A percentile compares a stretch with the other conserved stretches of the same genome.
phyloP scores from a whole-genome alignment of 176 grass and related monocot genomes.

The Musa acuminata region DNA sequence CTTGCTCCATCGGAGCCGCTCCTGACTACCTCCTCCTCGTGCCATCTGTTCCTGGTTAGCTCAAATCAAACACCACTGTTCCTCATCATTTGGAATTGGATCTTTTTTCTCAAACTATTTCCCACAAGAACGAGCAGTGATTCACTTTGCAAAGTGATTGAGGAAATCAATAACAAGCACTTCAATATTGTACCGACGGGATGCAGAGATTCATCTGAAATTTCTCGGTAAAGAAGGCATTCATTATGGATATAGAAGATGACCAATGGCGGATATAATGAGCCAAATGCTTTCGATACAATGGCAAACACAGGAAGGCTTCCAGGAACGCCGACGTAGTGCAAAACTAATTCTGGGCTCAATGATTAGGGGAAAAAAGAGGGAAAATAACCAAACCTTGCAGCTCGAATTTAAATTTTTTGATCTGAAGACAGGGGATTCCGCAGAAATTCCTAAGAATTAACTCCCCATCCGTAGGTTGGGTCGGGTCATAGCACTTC shows the following conservation, averaged over 20 bases:
- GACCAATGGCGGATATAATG: not conserved
- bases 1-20: constrained; percentile 84
- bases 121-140: not conserved
- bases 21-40: constrained; percentile 36
- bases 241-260: not conserved
- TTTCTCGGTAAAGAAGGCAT: not conserved
- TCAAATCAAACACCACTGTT: constrained; percentile 12
- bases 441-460: not conserved
- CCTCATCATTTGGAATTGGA: not conserved
- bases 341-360: not conserved
- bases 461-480: not conserved
- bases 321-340: too few species aligned
- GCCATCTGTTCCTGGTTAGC: constrained; percentile 27
- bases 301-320: too few species aligned
- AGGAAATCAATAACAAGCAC: not conserved
- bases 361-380: not conserved
- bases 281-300: not conserved
- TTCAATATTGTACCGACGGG: not conserved
- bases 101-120: too few species aligned
- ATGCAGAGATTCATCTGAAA: not conserved
- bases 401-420: not conserved
- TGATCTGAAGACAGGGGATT: not conserved
- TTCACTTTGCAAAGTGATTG: too few species aligned
- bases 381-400: not conserved
- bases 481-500: too few species aligned